phyloP scores from a whole-genome alignment of 148 eudicot species.

The Diospyros kaki region DNA sequence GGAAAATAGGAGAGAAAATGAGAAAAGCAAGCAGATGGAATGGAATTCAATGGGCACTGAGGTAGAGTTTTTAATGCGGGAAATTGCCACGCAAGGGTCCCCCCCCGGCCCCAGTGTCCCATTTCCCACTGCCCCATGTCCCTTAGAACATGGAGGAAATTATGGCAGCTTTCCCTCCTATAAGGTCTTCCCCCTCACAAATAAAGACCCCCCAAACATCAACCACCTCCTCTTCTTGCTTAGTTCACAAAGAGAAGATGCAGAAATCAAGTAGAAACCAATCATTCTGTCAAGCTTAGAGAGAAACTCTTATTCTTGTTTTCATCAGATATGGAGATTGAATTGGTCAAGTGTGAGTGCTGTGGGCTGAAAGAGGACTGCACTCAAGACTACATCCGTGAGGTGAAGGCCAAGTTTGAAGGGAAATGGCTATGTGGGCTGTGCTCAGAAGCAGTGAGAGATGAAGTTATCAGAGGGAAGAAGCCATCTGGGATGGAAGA shows the following conservation, averaged over 20 bases:
- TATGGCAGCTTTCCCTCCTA: conserved; percentile 49
- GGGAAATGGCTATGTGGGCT: conserved; percentile 85
- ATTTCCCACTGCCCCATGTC: conserved; percentile 51
- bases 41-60: not conserved
- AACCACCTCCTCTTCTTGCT: conserved; percentile 8
- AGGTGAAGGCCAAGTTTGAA: conserved; percentile 57
- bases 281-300: not conserved
- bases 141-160: conserved; percentile 75
- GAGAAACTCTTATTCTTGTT: not conserved
- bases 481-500: conserved; percentile 34
- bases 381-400: conserved; percentile 58
- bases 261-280: too few relatives aligned
- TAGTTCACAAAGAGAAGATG: not conserved
- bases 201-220: not conserved
- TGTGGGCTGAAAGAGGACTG: conserved; percentile 80
- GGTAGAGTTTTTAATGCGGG: not conserved
- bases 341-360: conserved; percentile 61
- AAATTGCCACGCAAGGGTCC: conserved; percentile 15
- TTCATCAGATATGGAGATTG: conserved; percentile 39
- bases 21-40: not conserved
- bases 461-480: conserved; percentile 40
- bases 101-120: conserved; percentile 38
- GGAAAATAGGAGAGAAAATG: not conserved
- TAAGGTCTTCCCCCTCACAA: conserved; percentile 19
- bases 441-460: conserved; percentile 72